A percentile compares a stretch with the other conserved stretches of the same genome.
These are phyloP conservation scores for Quercus mongolica DNA, from an alignment of 306 rosid genomes.

Conservation along the genomic window DNA sequence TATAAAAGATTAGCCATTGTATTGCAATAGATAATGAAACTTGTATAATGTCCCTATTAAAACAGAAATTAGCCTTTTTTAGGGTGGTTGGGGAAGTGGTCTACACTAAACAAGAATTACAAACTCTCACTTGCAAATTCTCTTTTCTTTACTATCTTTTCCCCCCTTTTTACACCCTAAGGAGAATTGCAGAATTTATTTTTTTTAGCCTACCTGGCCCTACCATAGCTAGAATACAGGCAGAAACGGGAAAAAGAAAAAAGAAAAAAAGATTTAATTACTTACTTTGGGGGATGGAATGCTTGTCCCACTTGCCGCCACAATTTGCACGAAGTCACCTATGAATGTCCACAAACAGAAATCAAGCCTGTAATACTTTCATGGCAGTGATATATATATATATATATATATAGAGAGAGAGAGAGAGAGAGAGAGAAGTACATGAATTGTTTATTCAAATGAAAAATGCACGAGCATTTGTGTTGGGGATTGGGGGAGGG, in stretches of 20 bases:
- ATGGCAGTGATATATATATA: background rate
- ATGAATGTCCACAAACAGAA: conserved; percentile 26
- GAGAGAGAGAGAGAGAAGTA: background rate
- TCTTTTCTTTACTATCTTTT: background rate
- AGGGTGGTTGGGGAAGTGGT: background rate
- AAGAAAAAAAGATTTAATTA: too few species aligned
- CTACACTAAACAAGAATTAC: background rate
- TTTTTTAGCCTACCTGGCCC: background rate
- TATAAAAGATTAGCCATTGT: background rate
- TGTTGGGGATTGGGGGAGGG: background rate
- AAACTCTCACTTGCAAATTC: background rate
- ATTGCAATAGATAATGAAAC: background rate
- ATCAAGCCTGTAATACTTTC: conserved; percentile 15
- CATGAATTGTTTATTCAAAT: background rate
- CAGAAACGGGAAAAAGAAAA: background rate
- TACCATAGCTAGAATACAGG: background rate
- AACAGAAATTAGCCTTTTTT: background rate
- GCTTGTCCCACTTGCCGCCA: conserved; percentile 99
- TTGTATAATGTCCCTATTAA: background rate
- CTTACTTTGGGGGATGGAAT: conserved; percentile 98
- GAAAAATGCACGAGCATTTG: background rate
- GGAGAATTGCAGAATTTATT: background rate
- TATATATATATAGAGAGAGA: too few species aligned
- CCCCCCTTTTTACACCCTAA: background rate
- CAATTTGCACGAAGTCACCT: conserved; percentile 95